These are phyloP conservation scores for Orbilia ellipsospora DNA, from an alignment of 2,329 filamentous ascomycete species.

Conservation along the genomic window DNA sequence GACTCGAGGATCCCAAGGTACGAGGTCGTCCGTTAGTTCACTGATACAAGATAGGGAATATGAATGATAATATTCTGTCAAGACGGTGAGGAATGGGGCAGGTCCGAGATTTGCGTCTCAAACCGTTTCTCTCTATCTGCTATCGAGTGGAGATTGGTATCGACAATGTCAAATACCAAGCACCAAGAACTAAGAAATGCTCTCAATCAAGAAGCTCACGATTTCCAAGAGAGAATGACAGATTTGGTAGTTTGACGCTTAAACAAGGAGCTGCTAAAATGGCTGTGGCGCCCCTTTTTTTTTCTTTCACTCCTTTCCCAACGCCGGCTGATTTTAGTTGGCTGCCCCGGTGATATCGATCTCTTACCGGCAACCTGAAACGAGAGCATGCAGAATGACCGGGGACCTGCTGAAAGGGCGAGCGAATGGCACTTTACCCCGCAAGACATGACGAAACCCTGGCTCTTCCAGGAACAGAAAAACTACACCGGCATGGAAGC, in stretches of 20 bases:
- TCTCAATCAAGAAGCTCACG: constrained; percentile 3
- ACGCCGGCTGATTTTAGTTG: too few relatives aligned
- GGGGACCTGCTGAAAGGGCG: constrained; percentile 24
- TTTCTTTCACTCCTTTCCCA: neutral
- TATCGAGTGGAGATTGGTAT: too few relatives aligned
- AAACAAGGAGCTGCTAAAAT: constrained; percentile 18
- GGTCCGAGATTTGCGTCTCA: too few relatives aligned
- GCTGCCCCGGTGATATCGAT: too few relatives aligned
- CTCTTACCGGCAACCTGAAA: constrained; percentile 34
- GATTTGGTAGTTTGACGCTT: constrained; percentile 43
- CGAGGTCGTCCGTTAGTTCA: neutral
- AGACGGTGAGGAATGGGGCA: too few relatives aligned
- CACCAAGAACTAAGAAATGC: constrained; percentile 9
- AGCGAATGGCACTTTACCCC: constrained; percentile 42
- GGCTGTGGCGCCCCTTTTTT: constrained; percentile 30
- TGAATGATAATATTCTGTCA: too few relatives aligned
- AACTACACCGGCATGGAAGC: constrained; percentile 1
- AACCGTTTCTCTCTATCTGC: too few relatives aligned
- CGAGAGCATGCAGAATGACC: constrained; percentile 35
- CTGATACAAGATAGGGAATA: too few relatives aligned
- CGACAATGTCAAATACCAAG: too few relatives aligned
- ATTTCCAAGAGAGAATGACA: neutral
- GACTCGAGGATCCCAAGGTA: constrained; percentile 34
- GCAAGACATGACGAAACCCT: constrained; percentile 38
- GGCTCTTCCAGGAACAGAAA: constrained; percentile 30